Percentiles rank a stretch among this genome's conserved stretches.
phyloP scores from a whole-genome alignment of 345 rosid species.

The Ceriops decandra region DNA sequence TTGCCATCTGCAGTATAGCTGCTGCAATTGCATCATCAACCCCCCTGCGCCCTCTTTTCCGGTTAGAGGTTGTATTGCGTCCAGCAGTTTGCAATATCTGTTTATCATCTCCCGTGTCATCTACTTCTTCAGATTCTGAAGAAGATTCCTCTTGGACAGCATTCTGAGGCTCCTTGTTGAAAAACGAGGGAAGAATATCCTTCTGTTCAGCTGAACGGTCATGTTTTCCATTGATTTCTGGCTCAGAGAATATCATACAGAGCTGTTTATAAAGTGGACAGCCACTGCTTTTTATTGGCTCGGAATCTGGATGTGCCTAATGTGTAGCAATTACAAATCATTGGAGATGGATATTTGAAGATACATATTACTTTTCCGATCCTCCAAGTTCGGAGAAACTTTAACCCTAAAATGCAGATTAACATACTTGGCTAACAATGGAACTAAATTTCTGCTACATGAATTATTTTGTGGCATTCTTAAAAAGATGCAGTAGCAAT shows the following conservation, averaged over 20 bases:
- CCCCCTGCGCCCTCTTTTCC: conserved; percentile 52
- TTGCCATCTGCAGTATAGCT: conserved; percentile 53
- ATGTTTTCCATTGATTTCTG: conserved; percentile 27
- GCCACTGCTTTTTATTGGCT: conserved; percentile 38
- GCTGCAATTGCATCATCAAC: conserved; percentile 52
- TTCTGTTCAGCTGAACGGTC: conserved; percentile 17
- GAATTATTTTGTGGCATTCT: not conserved
- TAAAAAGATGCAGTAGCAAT: not conserved
- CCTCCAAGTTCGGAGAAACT: conserved; percentile 5
- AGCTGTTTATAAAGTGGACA: conserved; percentile 51
- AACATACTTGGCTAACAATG: conserved; percentile 3
- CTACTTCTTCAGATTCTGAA: conserved; percentile 38
- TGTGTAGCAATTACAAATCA: not conserved
- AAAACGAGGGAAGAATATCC: conserved; percentile 11
- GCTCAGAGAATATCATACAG: conserved; percentile 40
- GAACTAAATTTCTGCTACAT: conserved; percentile 1
- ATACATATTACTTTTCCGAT: conserved; percentile 13
- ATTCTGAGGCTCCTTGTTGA: conserved; percentile 20
- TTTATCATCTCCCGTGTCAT: conserved; percentile 22
- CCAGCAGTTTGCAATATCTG: conserved; percentile 13
- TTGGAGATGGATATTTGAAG: conserved; percentile 4
- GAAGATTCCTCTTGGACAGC: conserved; percentile 25
- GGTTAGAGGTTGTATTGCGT: conserved; percentile 8
- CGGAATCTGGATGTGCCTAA: conserved; percentile 58
- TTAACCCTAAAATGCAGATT: not conserved